Conservation (phyloP, 1,139 yeast species). For the Taphrina flavorubra region DNA sequence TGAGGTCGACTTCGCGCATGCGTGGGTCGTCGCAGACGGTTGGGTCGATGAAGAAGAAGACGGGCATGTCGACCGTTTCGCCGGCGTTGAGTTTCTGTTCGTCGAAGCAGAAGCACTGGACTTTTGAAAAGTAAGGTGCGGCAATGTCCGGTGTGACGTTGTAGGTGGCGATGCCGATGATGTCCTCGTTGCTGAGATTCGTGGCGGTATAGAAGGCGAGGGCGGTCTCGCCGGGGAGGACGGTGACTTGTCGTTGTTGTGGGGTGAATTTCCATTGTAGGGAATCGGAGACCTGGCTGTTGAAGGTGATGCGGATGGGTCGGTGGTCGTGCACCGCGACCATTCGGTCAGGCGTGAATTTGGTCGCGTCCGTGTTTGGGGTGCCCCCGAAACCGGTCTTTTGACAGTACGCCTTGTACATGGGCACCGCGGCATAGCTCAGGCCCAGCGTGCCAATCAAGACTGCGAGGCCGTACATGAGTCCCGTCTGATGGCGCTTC, state of each 20-base stretch:
- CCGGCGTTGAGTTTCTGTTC: constrained; percentile 93
- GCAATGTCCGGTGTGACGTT: constrained; percentile 96
- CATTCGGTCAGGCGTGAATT: constrained; percentile 84
- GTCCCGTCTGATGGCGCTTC: constrained; percentile 37
- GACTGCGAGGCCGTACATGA: constrained; percentile 51
- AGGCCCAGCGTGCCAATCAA: constrained; percentile 76
- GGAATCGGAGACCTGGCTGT: constrained; percentile 88
- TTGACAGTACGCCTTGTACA: constrained; percentile 89
- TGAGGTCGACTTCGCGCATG: constrained; percentile 88
- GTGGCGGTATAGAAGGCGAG: constrained; percentile 93
- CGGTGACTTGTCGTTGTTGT: constrained; percentile 88
- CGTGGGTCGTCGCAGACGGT: constrained; percentile 94
- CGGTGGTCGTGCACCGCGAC: constrained; percentile 80
- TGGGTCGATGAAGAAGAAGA: constrained; percentile 94
- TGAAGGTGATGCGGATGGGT: constrained; percentile 79
- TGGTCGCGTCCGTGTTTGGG: constrained; percentile 82
- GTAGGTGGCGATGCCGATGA: constrained; percentile 56
- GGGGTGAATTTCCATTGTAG: constrained; percentile 97
- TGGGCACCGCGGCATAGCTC: constrained; percentile 89
- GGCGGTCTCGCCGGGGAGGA: constrained; percentile 98
- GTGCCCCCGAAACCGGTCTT: constrained; percentile 96
- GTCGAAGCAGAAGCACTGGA: constrained; percentile 97
- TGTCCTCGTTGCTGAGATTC: constrained; percentile 82
- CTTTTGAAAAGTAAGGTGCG: constrained; percentile 93
- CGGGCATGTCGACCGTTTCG: constrained; percentile 98